phyloP scores from a whole-genome alignment of 306 rosid species.

The Vachellia collinsii region DNA sequence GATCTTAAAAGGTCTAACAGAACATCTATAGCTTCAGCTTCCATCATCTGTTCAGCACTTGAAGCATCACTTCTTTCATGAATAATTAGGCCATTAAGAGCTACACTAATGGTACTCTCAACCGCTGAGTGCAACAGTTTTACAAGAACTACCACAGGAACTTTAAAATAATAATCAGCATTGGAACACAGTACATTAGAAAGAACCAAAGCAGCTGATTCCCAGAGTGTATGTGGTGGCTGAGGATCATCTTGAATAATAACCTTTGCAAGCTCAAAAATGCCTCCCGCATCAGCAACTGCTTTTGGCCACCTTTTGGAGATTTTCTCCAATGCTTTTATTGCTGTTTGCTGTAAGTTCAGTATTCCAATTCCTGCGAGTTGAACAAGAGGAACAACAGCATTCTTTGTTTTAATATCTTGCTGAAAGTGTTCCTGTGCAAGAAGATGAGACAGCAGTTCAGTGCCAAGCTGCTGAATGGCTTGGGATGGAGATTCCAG shows the following conservation, averaged over 20 bases:
- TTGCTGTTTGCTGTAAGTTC: constrained; percentile 90
- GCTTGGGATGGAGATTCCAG: constrained; percentile 94
- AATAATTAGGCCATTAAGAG: constrained; percentile 76
- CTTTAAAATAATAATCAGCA: constrained; percentile 85
- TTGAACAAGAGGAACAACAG: constrained; percentile 94
- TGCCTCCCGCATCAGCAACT: constrained; percentile 97
- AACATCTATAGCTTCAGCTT: constrained; percentile 86
- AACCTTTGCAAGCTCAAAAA: constrained; percentile 93
- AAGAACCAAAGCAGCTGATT: constrained; percentile 93
- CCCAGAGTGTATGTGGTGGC: constrained; percentile 93
- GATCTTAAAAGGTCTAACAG: constrained; percentile 87
- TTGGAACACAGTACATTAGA: constrained; percentile 76
- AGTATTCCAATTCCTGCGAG: constrained; percentile 98
- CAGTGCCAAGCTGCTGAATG: constrained; percentile 99
- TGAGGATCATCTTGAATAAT: constrained; percentile 96
- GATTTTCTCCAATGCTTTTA: constrained; percentile 87
- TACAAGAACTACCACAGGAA: constrained; percentile 94
- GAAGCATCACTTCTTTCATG: constrained; percentile 78
- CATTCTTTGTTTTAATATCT: constrained; percentile 92
- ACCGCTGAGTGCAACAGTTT: constrained; percentile 83
- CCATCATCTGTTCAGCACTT: constrained; percentile 90
- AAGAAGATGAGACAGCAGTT: constrained; percentile 91
- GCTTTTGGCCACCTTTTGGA: constrained; percentile 95
- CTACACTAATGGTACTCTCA: constrained; percentile 75
- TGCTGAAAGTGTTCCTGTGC: constrained; percentile 96